phyloP scores from a whole-genome alignment of 2,329 filamentous ascomycete species.

The Escovopsis weberi region DNA sequence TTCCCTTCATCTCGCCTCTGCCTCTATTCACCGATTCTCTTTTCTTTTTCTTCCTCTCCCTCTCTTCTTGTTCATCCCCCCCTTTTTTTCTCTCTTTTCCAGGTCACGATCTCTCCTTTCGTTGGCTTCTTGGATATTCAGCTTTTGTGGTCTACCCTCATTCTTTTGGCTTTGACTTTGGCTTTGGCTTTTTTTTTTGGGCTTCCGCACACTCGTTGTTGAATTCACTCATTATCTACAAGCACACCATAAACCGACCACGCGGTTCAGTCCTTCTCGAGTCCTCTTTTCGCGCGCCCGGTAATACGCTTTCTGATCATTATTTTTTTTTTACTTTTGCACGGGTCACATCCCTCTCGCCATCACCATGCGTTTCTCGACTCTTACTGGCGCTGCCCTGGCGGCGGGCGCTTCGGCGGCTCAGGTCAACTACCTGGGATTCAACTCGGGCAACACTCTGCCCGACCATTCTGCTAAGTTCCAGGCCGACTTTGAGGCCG shows the following conservation, averaged over 20 bases:
- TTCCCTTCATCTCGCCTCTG: background rate
- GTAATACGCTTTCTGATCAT: too few species aligned
- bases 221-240: background rate
- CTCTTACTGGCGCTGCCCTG: constrained; percentile 22
- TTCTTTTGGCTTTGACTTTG: too few species aligned
- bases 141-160: background rate
- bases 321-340: too few species aligned
- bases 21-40: background rate
- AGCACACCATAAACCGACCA: too few species aligned
- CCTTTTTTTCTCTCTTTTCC: background rate
- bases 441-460: constrained; percentile 36
- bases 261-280: too few species aligned
- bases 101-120: too few species aligned
- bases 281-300: too few species aligned
- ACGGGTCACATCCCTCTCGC: too few species aligned
- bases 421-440: constrained; percentile 35
- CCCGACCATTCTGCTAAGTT: constrained; percentile 36
- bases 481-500: constrained; percentile 32
- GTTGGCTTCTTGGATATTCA: background rate
- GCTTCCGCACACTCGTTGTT: background rate
- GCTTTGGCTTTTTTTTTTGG: too few species aligned
- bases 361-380: constrained; percentile 32
- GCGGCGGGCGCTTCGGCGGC: constrained; percentile 25
- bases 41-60: constrained; percentile 1
- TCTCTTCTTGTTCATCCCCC: constrained; percentile 1